A percentile compares a stretch with the other conserved stretches of the same genome.
These are phyloP conservation scores for Metschnikowia proteae DNA, from an alignment of 805 yeast genomes.

Conservation along the genomic window DNA sequence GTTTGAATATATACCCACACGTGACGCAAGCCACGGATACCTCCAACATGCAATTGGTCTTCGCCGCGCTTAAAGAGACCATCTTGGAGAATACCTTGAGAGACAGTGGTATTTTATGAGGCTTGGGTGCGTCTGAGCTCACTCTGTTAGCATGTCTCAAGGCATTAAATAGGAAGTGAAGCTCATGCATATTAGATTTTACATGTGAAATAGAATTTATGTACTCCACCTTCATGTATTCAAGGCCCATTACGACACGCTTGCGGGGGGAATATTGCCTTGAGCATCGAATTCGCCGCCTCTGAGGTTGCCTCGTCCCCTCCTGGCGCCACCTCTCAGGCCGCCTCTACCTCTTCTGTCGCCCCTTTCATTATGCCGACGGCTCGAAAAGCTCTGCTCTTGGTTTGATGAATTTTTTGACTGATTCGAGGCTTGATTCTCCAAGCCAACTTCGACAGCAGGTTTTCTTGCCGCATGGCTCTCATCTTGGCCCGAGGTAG, in stretches of 20 bases:
- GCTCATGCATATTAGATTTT: not conserved
- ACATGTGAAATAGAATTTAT: not conserved
- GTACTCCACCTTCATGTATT: not conserved
- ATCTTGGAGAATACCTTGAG: constrained; percentile 70
- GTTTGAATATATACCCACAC: constrained; percentile 80
- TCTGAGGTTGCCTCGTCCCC: constrained; percentile 3
- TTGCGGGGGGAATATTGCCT: not conserved
- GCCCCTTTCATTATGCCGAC: constrained; percentile 9
- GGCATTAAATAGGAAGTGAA: not conserved
- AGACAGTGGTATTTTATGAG: constrained; percentile 65
- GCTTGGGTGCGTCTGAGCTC: not conserved
- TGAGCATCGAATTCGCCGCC: not conserved
- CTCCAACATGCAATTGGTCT: constrained; percentile 78
- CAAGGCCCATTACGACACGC: not conserved
- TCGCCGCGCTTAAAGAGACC: constrained; percentile 80
- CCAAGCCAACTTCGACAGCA: not conserved
- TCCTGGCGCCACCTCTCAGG: constrained; percentile 4
- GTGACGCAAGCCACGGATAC: constrained; percentile 95
- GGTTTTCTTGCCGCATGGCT: not conserved
- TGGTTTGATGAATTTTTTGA: not conserved
- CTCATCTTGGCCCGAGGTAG: not conserved
- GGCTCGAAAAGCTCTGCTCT: not conserved
- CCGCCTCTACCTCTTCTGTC: constrained; percentile 19
- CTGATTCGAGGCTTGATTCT: not conserved
- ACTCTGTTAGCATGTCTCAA: not conserved